Evolutionary conservation across 1,284 basidiomycete genomes (phyloP).

Genomic region (Cryptococcus neoformans): DNA sequence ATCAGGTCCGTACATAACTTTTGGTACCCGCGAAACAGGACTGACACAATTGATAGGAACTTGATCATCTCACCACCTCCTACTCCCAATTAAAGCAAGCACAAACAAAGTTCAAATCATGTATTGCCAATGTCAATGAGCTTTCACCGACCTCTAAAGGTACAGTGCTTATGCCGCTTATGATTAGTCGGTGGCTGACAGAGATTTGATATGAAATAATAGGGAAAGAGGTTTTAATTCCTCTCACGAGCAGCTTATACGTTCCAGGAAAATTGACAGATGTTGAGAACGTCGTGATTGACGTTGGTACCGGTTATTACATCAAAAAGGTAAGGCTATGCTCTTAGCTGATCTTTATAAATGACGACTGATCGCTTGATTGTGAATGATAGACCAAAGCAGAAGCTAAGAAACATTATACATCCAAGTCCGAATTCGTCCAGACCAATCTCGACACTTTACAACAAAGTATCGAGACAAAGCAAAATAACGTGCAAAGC

Average conservation of each 20-base stretch:
- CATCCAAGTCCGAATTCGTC: slow-evolving; percentile 71
- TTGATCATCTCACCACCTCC: slow-evolving; percentile 86
- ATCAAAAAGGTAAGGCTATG: slow-evolving; percentile 73
- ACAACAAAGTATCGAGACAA: slow-evolving; percentile 80
- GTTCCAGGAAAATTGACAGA: slow-evolving; percentile 87
- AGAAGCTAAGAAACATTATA: slow-evolving; percentile 76
- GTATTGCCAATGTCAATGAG: slow-evolving; percentile 74
- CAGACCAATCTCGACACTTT: slow-evolving; percentile 73
- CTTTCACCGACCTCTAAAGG: slow-evolving; percentile 72
- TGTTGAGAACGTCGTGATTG: slow-evolving; percentile 82
- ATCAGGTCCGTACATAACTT: slow-evolving; percentile 60
- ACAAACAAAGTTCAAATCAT: slow-evolving; percentile 86
- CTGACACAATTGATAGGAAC: slow-evolving; percentile 60
- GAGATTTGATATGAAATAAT: too few species aligned
- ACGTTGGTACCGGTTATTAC: slow-evolving; percentile 95
- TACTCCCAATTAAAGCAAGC: slow-evolving; percentile 91
- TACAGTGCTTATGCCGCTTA: slow-evolving; percentile 41
- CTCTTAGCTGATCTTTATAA: not conserved
- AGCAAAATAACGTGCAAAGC: slow-evolving; percentile 80
- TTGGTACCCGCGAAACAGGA: not conserved
- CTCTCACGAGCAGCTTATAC: slow-evolving; percentile 90
- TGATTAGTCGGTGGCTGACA: not conserved
- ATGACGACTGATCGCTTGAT: not conserved
- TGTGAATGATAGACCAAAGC: slow-evolving; percentile 59
- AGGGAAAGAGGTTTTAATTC: slow-evolving; percentile 68